Conservation (phyloP, 345 rosid species). For the Dimocarpus longan region DNA sequence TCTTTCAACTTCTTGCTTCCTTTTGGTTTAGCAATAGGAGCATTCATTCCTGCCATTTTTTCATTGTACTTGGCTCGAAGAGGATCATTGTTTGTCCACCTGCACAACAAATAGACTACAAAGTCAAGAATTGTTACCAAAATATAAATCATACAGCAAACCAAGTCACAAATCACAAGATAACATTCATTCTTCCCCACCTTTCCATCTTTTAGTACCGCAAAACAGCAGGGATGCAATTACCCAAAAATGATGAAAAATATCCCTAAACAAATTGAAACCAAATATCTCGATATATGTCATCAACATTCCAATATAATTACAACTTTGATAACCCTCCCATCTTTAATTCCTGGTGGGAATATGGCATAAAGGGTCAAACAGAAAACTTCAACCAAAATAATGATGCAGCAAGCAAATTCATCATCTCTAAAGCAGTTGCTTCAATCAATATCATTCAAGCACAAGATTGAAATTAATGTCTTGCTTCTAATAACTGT, state of each 20-base stretch:
- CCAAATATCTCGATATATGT: neutral
- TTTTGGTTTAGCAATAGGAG: constrained; percentile 61
- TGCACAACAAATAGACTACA: constrained; percentile 21
- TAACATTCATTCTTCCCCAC: neutral
- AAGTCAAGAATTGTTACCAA: constrained; percentile 19
- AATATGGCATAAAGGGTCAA: neutral
- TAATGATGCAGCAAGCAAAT: neutral
- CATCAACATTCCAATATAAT: neutral
- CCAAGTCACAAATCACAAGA: neutral
- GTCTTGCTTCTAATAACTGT: neutral
- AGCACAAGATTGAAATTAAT: neutral
- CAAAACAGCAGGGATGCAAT: neutral
- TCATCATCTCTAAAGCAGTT: neutral
- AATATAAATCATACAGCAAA: neutral
- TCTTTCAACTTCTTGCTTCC: constrained; percentile 85
- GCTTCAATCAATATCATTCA: neutral
- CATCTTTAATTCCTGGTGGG: neutral
- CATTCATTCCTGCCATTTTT: constrained; percentile 77
- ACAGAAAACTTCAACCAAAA: neutral
- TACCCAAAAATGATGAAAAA: neutral
- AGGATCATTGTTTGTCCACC: constrained; percentile 71
- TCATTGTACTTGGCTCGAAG: constrained; percentile 75
- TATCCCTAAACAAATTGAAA: neutral
- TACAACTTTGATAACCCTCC: neutral
- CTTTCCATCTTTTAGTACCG: neutral